Evolutionary conservation across 2,329 filamentous ascomycete genomes (phyloP).

Genomic region (Fusarium neocosmosporiellum): DNA sequence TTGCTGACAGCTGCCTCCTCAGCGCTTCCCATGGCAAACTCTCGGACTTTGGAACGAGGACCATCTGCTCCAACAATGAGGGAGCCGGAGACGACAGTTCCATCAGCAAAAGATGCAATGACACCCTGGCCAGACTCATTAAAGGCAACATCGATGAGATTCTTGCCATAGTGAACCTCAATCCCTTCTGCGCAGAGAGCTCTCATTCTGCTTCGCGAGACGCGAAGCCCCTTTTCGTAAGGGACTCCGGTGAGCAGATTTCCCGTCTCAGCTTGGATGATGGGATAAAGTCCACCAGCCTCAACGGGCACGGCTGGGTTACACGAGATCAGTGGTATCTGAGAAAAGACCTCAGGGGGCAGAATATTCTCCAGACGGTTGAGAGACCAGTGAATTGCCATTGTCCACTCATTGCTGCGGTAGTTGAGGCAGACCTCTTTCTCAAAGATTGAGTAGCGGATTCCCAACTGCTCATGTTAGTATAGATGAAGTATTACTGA

Average conservation of each 20-base stretch:
- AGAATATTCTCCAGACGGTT: slow-evolving; percentile 30
- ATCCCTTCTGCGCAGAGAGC: slow-evolving; percentile 31
- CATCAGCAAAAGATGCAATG: slow-evolving; percentile 30
- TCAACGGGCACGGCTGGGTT: slow-evolving; percentile 35
- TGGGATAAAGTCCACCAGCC: slow-evolving; percentile 34
- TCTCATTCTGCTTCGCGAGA: slow-evolving; percentile 35
- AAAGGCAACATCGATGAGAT: slow-evolving; percentile 31
- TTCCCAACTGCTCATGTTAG: slow-evolving; percentile 8
- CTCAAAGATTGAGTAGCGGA: slow-evolving; percentile 34
- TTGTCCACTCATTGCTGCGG: slow-evolving; percentile 41
- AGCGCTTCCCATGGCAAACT: slow-evolving; percentile 32
- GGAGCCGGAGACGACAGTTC: slow-evolving; percentile 14
- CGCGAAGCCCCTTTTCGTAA: slow-evolving; percentile 34
- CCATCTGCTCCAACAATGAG: slow-evolving; percentile 36
- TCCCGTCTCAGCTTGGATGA: slow-evolving; percentile 37
- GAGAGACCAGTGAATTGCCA: slow-evolving; percentile 38
- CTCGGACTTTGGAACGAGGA: slow-evolving; percentile 32
- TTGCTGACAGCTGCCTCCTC: slow-evolving; percentile 33
- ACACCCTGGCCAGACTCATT: slow-evolving; percentile 28
- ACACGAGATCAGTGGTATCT: slow-evolving; percentile 34
- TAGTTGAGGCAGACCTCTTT: slow-evolving; percentile 34
- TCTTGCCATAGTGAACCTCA: slow-evolving; percentile 34
- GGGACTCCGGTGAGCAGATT: slow-evolving; percentile 30
- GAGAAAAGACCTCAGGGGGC: slow-evolving; percentile 23
- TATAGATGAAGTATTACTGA: fast-evolving